Conservation (phyloP, 306 rosid species). For the Quercus bicolor region DNA sequence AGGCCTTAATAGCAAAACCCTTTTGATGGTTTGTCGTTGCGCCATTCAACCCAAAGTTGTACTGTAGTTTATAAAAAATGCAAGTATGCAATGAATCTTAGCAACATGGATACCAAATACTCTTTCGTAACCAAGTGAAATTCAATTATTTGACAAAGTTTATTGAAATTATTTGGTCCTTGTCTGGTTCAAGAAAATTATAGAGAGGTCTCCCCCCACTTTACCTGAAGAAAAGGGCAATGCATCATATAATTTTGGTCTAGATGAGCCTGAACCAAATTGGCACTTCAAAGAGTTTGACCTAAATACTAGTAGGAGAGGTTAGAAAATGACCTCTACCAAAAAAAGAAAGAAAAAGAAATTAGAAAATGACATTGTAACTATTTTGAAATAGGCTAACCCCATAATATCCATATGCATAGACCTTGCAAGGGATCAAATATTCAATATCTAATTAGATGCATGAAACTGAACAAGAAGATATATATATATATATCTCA, state of each 20-base stretch:
- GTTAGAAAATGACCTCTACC: too few relatives aligned
- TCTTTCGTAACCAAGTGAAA: not conserved
- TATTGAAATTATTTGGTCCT: not conserved
- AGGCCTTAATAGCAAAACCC: too few relatives aligned
- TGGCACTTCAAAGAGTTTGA: not conserved
- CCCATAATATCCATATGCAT: not conserved
- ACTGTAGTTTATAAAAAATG: not conserved
- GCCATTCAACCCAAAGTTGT: not conserved
- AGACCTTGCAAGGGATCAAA: too few relatives aligned
- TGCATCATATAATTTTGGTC: not conserved
- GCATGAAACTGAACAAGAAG: too few relatives aligned
- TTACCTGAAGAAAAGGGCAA: not conserved
- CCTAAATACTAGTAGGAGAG: not conserved
- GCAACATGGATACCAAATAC: not conserved
- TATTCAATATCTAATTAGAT: too few relatives aligned
- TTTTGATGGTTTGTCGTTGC: too few relatives aligned
- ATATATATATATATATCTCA: too few relatives aligned
- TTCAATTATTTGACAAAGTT: not conserved
- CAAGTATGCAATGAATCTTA: not conserved
- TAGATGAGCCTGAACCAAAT: constrained; percentile 11
- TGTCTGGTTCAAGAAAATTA: not conserved
- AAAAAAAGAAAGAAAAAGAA: too few relatives aligned
- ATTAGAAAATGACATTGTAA: not conserved
- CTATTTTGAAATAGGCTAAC: not conserved
- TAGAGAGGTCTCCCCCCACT: not conserved